Base-by-base conservation (phyloP, 2,329 filamentous ascomycete genomes). In the Sordariomycetes sp. region DNA sequence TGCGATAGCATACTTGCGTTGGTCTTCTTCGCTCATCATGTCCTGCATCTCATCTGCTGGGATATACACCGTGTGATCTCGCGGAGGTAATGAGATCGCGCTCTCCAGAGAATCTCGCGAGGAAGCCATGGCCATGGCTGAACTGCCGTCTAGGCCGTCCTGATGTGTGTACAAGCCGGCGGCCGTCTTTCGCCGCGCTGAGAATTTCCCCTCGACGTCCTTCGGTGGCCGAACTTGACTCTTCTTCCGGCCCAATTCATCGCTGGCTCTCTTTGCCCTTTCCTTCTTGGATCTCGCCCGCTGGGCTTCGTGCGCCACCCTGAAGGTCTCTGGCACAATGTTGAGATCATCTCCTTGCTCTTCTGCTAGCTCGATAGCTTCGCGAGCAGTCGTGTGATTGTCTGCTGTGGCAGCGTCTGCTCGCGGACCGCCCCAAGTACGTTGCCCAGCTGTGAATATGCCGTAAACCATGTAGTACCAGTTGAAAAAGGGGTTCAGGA, bases 401-500 rank as follows among this genome's bases (percentile, higher is more conserved):
- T 93, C 82, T 4, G 88, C 88, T 26, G 79, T 70, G 20, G 83
- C 86, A 1, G 88, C 88, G 57, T 96, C 90, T 2, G 86, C 87
- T 48, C 90, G 75, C 9, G 90, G 92, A 0, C 90, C 90, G 44
- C 90, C 90, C 90, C 92, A 98, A 2, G 90, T 96, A 43, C 90
- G 74, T 55, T 94, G 86, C 15, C 88, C 87, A 20, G 88, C 87
- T 1, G 90, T 95, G 58, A 94, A 92, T 46, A 94, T 93, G 29
- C 87, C 88, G 55, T 95, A 94, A 3, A 94, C 82, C 83, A 95
- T 94, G 63, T 96, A 96, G 38, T 86, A 75, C 90, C 90, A 96
- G 59, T 96, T 96, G 70, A 95, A 88, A 53, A 96, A 93, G 1
- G 92, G 90, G 51, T 95, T 96, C 42, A 95, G 58, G 30, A 94